Evolutionary conservation across 176 grass and related monocot genomes (phyloP), one percentile per base, ranked within the genome.

Genomic region (Tillandsia leiboldiana): DNA sequence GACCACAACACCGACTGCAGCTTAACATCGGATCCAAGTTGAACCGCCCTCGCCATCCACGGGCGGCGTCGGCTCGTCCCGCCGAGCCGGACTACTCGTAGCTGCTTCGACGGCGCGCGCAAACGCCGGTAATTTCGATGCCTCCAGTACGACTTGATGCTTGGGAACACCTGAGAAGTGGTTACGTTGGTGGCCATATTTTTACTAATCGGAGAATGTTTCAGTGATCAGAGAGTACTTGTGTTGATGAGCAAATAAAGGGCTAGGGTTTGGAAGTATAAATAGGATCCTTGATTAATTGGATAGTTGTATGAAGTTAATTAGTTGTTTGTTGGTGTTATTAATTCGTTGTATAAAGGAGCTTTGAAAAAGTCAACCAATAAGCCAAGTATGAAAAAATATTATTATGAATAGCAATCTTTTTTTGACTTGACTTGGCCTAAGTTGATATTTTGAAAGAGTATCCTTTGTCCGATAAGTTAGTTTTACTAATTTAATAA

Each of bases 41-140:
- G 27, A 2, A 23, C 53, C 42, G 4, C 17, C 56, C n/a, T 62
- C 33, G 12, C 33, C 3, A 51, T 62, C 56, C 57, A 17, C 12
- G 24, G 10, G 22, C 49, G 8, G 5, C 50, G 13, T 8, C 14
- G 22, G 1, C 26, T 71, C 20, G 18, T 57, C 48, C 52, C 29
- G 22, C 80, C 49, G 17, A 83, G 77, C 69, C 65, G 79, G 70
- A 68, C 9, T 3, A 68, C 72, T 67, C 73, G 69, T 6, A 50
- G n/a, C 49, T 54, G 17, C 61, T 48, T 33, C 12, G 53, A 50
- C 2, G 70, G 12, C 3, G 51, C 18, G 8, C 69, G 61, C 47
- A 84, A 54, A 12, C 58, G 15, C 6, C 15, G 42, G 73, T 73
- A 66, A 12, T 50, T 65, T 15, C 48, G 12, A 9, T 8, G 62